phyloP scores from a whole-genome alignment of 1,139 yeast species.

The Nakaseomyces bracarensis region DNA sequence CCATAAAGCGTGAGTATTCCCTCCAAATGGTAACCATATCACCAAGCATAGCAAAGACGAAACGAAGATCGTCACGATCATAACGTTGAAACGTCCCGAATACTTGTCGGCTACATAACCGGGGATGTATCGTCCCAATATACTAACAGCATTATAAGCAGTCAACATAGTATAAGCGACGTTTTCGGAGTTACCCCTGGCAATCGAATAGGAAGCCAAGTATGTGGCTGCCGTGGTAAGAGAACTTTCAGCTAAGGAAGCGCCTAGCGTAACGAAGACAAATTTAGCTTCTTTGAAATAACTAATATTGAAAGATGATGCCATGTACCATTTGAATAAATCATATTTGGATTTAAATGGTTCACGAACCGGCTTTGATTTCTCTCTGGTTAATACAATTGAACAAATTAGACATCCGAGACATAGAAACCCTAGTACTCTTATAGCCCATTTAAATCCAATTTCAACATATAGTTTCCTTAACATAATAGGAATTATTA shows the following conservation, averaged over 20 bases:
- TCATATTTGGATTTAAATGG: conserved; percentile 23
- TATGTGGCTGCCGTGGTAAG: conserved; percentile 38
- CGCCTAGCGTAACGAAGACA: conserved; percentile 36
- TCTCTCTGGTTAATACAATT: conserved; percentile 41
- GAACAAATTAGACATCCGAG: conserved; percentile 37
- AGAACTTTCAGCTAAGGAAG: conserved; percentile 47
- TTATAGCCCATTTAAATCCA: conserved; percentile 56
- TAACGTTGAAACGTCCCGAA: conserved; percentile 51
- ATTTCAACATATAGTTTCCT: conserved; percentile 44
- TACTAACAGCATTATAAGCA: conserved; percentile 50
- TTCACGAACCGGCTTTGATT: conserved; percentile 29
- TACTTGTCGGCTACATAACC: conserved; percentile 46
- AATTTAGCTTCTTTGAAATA: conserved; percentile 37
- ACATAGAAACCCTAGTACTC: conserved; percentile 46
- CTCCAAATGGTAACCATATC: conserved; percentile 35
- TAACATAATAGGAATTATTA: conserved; percentile 51
- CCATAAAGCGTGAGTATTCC: conserved; percentile 28
- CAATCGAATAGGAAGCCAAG: conserved; percentile 25
- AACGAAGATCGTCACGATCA: conserved; percentile 36
- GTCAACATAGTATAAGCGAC: conserved; percentile 47
- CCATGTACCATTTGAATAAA: conserved; percentile 24
- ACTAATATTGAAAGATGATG: conserved; percentile 30
- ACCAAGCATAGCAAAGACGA: conserved; percentile 34
- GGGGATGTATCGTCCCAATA: conserved; percentile 52
- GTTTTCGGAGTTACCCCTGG: conserved; percentile 42